Percentiles rank a stretch among this genome's conserved stretches.
Conservation (phyloP, 495 filamentous ascomycete species). For the Hyaloscypha variabilis region DNA sequence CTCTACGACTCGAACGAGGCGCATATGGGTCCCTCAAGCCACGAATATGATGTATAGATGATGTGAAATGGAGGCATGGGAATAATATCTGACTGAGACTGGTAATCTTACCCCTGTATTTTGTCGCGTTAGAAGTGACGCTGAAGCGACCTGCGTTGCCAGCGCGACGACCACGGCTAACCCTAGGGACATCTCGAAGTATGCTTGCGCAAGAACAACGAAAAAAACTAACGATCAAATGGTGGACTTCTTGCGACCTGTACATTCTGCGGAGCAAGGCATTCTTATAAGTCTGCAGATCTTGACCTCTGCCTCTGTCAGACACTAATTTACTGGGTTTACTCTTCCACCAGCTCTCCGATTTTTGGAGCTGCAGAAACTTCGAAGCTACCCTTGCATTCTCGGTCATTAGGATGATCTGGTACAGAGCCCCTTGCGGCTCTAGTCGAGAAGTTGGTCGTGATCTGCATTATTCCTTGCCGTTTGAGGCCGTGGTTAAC, state of each 20-base stretch:
- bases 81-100: neutral
- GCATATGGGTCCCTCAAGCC: neutral
- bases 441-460: neutral
- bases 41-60: neutral
- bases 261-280: neutral
- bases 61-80: slow-evolving; percentile 1
- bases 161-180: neutral
- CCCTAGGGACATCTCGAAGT: neutral
- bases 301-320: neutral
- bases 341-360: neutral
- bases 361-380: neutral
- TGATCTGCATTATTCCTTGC: neutral
- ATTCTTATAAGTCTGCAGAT: neutral
- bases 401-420: neutral
- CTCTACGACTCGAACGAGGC: too few relatives aligned
- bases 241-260: neutral
- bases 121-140: neutral
- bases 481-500: neutral
- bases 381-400: neutral
- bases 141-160: neutral
- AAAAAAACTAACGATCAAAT: too few relatives aligned
- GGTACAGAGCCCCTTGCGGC: neutral
- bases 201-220: neutral
- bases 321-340: neutral
- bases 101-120: neutral